Evolutionary conservation across 2,329 filamentous ascomycete species (phyloP).

Genomic region (Hymenotorrendiella dingleyae): DNA sequence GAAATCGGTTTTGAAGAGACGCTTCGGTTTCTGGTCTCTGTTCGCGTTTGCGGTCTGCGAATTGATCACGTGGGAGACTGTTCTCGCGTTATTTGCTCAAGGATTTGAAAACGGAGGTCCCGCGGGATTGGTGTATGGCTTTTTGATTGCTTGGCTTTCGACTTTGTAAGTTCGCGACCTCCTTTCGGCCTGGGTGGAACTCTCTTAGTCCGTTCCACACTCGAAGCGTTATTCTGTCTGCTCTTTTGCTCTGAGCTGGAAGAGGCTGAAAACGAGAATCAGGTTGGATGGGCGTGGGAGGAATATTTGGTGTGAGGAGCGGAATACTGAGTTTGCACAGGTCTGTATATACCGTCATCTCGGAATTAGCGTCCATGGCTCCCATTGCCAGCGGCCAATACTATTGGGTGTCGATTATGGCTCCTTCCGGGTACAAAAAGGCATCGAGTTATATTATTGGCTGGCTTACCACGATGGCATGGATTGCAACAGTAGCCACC

Average conservation of each 20-base stretch:
- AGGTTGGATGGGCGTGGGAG: no score
- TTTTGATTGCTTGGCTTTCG: background rate
- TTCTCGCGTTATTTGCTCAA: background rate
- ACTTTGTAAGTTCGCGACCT: no score
- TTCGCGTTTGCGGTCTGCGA: background rate
- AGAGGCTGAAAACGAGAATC: no score
- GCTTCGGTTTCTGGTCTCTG: background rate
- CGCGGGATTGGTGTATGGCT: background rate
- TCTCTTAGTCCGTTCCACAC: no score
- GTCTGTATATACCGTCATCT: background rate
- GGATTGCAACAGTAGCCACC: slow-evolving; percentile 69
- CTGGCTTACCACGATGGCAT: slow-evolving; percentile 58
- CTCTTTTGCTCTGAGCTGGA: no score
- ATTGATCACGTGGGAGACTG: background rate
- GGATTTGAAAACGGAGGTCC: background rate
- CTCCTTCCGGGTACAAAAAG: background rate
- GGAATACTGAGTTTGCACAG: no score
- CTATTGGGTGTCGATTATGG: background rate
- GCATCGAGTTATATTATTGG: slow-evolving; percentile 13
- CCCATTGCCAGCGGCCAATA: background rate
- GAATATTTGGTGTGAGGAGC: no score
- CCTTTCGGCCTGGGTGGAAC: no score
- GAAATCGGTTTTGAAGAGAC: no score
- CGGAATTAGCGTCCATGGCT: background rate
- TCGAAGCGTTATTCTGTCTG: no score